These are phyloP conservation scores for Sarocladiaceae sp. DNA, from an alignment of 2,329 filamentous ascomycete species.

Conservation along the genomic window DNA sequence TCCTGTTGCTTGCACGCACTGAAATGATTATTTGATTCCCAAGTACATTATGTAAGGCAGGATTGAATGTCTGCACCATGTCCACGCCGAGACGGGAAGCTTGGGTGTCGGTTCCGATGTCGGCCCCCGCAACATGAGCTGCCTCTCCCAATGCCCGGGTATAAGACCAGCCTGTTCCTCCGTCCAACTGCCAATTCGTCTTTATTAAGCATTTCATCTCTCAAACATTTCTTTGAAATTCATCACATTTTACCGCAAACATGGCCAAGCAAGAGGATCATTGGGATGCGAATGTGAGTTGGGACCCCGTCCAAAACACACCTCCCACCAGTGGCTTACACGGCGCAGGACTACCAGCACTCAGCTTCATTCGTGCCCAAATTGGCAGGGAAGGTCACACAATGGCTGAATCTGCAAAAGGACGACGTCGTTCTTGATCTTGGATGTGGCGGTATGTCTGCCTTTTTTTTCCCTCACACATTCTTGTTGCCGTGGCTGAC, in stretches of 20 bases:
- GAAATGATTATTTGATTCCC: no score
- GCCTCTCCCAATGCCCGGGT: background rate
- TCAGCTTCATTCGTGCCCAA: constrained; percentile 62
- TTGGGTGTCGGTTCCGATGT: constrained; percentile 3
- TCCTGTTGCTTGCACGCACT: no score
- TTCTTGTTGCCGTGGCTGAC: background rate
- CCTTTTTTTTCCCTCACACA: background rate
- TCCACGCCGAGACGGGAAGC: no score
- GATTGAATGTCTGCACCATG: no score
- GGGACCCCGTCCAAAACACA: background rate
- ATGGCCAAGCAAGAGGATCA: constrained; percentile 10
- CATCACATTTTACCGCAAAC: background rate
- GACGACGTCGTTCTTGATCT: constrained; percentile 58
- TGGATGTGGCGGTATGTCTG: constrained; percentile 53
- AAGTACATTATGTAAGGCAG: no score
- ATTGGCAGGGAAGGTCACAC: constrained; percentile 52
- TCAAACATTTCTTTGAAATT: background rate
- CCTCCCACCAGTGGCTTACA: constrained; percentile 14
- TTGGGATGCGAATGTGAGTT: constrained; percentile 10
- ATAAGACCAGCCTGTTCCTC: background rate
- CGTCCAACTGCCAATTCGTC: background rate
- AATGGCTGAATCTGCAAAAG: constrained; percentile 54
- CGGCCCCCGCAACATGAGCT: background rate
- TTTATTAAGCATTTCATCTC: background rate
- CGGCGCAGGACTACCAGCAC: constrained; percentile 50